Evolutionary conservation across 2,329 filamentous ascomycete genomes (phyloP).

Genomic region (Triangularia verruculosa): DNA sequence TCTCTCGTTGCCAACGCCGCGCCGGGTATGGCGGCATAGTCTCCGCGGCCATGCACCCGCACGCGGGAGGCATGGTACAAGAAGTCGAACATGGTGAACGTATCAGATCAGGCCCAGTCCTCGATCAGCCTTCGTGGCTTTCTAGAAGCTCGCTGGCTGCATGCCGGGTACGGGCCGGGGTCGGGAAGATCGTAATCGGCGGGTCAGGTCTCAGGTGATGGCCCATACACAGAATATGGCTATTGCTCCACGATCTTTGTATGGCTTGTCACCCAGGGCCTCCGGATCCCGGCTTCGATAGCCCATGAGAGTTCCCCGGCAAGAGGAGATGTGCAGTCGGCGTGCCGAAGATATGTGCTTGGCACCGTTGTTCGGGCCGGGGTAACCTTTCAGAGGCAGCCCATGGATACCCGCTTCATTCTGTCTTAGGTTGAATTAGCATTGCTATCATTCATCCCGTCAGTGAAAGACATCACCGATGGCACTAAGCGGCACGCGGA

Average conservation of each 20-base stretch:
- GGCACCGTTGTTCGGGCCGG: neutral
- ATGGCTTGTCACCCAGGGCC: neutral
- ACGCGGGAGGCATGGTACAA: neutral
- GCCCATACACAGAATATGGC: neutral
- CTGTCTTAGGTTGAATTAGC: neutral
- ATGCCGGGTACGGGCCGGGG: neutral
- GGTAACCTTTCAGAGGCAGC: neutral
- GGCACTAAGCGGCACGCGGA: neutral
- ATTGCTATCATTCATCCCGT: neutral
- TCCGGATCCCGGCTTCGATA: slow-evolving; percentile 9
- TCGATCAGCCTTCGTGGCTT: neutral
- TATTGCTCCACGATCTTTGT: neutral
- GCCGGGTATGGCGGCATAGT: slow-evolving; percentile 10
- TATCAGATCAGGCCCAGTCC: neutral
- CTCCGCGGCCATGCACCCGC: neutral
- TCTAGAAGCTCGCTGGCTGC: neutral
- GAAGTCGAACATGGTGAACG: neutral
- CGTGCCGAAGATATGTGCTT: neutral
- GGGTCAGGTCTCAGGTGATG: neutral
- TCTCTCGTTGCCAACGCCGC: neutral
- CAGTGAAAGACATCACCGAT: neutral
- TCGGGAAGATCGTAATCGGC: neutral
- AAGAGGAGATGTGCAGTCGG: neutral
- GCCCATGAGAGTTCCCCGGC: neutral
- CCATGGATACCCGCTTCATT: neutral